Percentiles rank a stretch among this genome's conserved stretches.
Conservation (phyloP, 345 rosid species). For the Eutrema yunnanense region DNA sequence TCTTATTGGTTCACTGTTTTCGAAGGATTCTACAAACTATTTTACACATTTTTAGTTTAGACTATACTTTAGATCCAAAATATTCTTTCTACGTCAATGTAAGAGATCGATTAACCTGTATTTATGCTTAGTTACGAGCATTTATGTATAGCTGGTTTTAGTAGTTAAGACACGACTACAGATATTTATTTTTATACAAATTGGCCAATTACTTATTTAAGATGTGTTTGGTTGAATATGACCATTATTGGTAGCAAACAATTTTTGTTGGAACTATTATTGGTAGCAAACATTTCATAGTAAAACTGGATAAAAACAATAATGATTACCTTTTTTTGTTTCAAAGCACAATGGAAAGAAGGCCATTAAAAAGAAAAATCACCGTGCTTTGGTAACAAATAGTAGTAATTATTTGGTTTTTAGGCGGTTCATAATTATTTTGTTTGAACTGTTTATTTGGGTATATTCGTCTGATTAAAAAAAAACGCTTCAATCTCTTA, state of each 20-base stretch:
- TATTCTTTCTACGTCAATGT: neutral
- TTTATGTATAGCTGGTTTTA: neutral
- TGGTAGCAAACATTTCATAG: too few species aligned
- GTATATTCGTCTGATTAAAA: too few species aligned
- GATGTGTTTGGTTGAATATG: neutral
- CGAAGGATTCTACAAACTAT: neutral
- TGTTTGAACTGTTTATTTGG: too few species aligned
- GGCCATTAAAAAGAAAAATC: too few species aligned
- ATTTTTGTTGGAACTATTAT: too few species aligned
- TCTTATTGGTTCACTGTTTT: slow-evolving; percentile 7
- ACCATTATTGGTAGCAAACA: neutral
- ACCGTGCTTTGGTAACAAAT: too few species aligned
- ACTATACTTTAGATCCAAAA: neutral
- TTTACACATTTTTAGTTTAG: neutral
- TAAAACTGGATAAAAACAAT: too few species aligned
- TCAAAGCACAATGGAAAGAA: too few species aligned
- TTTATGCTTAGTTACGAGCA: neutral
- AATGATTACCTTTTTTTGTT: too few species aligned
- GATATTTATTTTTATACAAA: neutral
- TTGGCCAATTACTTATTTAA: neutral
- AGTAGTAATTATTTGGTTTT: too few species aligned
- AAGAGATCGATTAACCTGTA: neutral
- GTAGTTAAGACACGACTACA: neutral
- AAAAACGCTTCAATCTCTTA: too few species aligned
- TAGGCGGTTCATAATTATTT: too few species aligned